These are phyloP conservation scores for Gnomoniopsis sp. DNA, from an alignment of 2,329 filamentous ascomycete genomes.

Conservation along the genomic window DNA sequence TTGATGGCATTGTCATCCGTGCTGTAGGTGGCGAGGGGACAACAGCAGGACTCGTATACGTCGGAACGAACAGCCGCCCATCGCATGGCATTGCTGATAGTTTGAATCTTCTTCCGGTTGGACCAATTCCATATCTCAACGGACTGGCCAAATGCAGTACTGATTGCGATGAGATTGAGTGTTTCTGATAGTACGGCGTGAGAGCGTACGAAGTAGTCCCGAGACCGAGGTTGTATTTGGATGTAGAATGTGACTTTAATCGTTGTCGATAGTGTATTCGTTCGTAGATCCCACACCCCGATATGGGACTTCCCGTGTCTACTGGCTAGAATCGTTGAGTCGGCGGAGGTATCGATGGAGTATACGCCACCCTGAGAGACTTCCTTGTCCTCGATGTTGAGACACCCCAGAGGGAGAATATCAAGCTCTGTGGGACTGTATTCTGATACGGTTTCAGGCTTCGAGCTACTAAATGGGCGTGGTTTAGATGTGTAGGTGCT, in stretches of 20 bases:
- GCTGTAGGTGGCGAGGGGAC: constrained; percentile 33
- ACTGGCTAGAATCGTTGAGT: constrained; percentile 31
- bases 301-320: constrained; percentile 29
- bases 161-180: constrained; percentile 34
- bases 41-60: constrained; percentile 30
- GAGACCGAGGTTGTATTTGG: constrained; percentile 33
- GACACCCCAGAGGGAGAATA: constrained; percentile 19
- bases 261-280: constrained; percentile 21
- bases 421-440: not conserved
- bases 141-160: constrained; percentile 36
- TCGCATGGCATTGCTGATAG: constrained; percentile 33
- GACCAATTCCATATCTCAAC: constrained; percentile 39
- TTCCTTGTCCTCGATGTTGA: constrained; percentile 28
- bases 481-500: constrained; percentile 7
- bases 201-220: constrained; percentile 41
- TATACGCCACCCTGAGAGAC: constrained; percentile 27
- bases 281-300: constrained; percentile 26
- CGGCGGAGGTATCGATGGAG: constrained; percentile 34
- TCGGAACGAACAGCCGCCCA: constrained; percentile 36
- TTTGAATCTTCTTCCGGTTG: constrained; percentile 36
- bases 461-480: not conserved
- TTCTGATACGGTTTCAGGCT: constrained; percentile 5
- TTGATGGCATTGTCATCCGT: constrained; percentile 30
- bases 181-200: constrained; percentile 39
- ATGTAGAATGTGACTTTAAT: constrained; percentile 39